A percentile compares a stretch with the other conserved stretches of the same genome.
Conservation (phyloP, 352 stramenopile genomes). For the Phytophthora pseudosyringae region DNA sequence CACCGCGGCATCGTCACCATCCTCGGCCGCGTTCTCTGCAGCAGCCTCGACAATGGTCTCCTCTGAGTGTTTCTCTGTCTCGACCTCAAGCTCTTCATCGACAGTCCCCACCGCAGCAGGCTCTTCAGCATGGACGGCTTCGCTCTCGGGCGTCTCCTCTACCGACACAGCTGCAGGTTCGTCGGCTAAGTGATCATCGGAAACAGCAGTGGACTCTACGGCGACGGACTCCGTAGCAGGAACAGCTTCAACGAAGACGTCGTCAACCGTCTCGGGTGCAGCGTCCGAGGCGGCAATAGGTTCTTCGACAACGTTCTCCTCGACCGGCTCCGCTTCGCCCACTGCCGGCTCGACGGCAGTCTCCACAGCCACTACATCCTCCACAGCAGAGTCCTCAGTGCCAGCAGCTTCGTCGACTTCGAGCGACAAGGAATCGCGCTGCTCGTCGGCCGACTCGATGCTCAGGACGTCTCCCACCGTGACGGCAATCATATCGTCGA, state of each 20-base stretch:
- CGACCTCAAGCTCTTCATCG: background rate
- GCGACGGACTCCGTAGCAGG: background rate
- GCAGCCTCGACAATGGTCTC: slow-evolving; percentile 7
- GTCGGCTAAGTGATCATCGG: too few relatives aligned
- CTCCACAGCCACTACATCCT: background rate
- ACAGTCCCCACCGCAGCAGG: background rate
- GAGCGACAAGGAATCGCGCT: slow-evolving; percentile 15
- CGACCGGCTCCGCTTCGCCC: background rate
- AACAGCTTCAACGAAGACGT: background rate
- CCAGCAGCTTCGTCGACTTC: background rate
- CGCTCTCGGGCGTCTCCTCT: too few relatives aligned
- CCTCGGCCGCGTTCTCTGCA: background rate
- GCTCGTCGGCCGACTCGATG: slow-evolving; percentile 11
- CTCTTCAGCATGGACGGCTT: background rate
- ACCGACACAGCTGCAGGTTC: too few relatives aligned
- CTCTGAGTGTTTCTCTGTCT: too few relatives aligned
- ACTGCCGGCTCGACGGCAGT: background rate
- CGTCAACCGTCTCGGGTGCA: background rate
- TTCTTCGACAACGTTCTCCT: background rate
- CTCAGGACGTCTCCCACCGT: slow-evolving; percentile 20
- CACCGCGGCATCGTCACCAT: slow-evolving; percentile 10
- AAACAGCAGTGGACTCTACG: background rate
- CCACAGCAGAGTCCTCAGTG: background rate
- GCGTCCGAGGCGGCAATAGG: background rate
- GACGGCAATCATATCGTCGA: slow-evolving; percentile 12